Evolutionary conservation across 345 rosid species (phyloP).

Genomic region (Eucalyptus camaldulensis): DNA sequence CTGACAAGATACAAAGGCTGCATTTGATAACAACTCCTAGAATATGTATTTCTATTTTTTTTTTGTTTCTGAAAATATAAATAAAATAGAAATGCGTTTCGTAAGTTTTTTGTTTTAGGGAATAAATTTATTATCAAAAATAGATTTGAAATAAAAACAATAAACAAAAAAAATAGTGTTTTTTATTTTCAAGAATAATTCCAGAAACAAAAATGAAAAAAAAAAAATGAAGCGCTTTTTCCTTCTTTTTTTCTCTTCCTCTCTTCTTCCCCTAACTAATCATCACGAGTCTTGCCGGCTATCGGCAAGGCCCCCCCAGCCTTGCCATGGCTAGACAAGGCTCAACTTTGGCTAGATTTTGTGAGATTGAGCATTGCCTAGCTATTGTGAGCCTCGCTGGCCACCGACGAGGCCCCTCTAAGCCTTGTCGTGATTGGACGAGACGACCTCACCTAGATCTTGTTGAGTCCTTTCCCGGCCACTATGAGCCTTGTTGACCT

Average conservation of each 20-base stretch:
- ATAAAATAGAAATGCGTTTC: accelerated
- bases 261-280: no score
- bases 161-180: no score
- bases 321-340: no score
- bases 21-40: accelerated
- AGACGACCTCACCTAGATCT: no score
- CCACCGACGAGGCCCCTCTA: accelerated
- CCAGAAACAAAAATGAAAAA: no score
- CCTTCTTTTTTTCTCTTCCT: accelerated
- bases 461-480: accelerated
- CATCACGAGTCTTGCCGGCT: accelerated
- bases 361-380: no score
- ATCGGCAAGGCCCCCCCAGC: accelerated
- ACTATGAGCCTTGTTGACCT: accelerated
- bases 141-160: accelerated
- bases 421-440: accelerated
- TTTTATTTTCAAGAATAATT: no score
- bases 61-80: accelerated
- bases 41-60: no score
- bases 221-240: no score
- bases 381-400: no score
- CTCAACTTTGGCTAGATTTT: no score
- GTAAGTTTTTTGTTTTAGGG: accelerated
- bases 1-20: accelerated
- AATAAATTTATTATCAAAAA: accelerated